Conservation (phyloP, 108 stramenopile species). For the Pseudonitzschia pungens region DNA sequence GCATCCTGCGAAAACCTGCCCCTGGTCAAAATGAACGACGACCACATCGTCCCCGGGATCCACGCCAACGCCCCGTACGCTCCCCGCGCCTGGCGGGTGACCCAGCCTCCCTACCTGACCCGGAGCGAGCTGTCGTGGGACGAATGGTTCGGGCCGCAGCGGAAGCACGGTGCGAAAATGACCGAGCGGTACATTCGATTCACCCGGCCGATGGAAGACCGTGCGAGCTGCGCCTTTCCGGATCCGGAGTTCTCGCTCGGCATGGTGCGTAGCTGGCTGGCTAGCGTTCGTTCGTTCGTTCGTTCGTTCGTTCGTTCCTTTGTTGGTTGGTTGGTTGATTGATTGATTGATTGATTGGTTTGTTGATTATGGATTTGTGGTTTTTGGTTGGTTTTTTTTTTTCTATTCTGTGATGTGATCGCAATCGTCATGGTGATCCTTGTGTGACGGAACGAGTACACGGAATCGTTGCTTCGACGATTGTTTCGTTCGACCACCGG, state of each 20-base stretch:
- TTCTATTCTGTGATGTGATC: too few species aligned
- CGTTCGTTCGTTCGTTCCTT: too few species aligned
- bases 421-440: too few species aligned
- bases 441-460: too few species aligned
- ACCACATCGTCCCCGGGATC: slow-evolving; percentile 26
- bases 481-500: too few species aligned
- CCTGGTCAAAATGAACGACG: slow-evolving; percentile 20
- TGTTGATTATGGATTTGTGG: too few species aligned
- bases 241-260: slow-evolving; percentile 9
- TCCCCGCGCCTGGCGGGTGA: slow-evolving; percentile 29
- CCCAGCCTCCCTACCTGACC: slow-evolving; percentile 10
- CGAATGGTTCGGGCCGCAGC: slow-evolving; percentile 31
- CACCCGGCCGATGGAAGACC: slow-evolving; percentile 8
- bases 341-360: too few species aligned
- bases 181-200: slow-evolving; percentile 24
- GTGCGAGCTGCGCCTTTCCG: neutral
- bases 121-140: slow-evolving; percentile 16
- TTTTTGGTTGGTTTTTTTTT: too few species aligned
- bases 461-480: too few species aligned
- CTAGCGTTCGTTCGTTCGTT: too few species aligned
- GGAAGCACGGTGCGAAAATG: slow-evolving; percentile 13
- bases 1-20: slow-evolving; percentile 27
- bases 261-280: too few species aligned
- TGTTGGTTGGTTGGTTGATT: too few species aligned
- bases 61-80: slow-evolving; percentile 37